These are phyloP conservation scores for Solanum rostratum DNA, from an alignment of 257 asterid genomes.

Conservation along the genomic window DNA sequence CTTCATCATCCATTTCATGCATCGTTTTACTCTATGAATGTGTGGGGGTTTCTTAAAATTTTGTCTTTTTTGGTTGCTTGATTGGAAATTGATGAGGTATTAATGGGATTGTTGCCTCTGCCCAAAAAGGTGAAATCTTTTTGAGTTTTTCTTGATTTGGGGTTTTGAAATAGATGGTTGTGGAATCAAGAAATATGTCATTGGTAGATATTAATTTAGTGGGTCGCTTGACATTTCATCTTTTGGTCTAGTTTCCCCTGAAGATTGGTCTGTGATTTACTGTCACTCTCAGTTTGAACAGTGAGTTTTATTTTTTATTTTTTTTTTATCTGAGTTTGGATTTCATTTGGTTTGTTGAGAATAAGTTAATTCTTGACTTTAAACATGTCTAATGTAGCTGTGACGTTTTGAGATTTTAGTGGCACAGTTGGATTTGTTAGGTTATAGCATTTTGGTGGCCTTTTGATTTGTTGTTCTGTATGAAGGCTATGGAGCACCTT, in stretches of 20 bases:
- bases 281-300: not conserved
- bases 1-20: not conserved
- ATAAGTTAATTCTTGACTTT: constrained; percentile 4
- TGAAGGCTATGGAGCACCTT: constrained; percentile 55
- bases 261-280: not conserved
- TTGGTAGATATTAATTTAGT: not conserved
- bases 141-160: not conserved
- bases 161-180: not conserved
- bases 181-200: not conserved
- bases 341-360: not conserved
- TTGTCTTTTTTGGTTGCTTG: not conserved
- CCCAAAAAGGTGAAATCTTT: not conserved
- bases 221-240: not conserved
- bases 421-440: constrained; percentile 13
- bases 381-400: not conserved
- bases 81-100: not conserved
- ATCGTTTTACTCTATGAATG: not conserved
- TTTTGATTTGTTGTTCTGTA: constrained; percentile 2
- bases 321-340: not conserved
- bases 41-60: not conserved
- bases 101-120: not conserved
- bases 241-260: not conserved
- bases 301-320: not conserved
- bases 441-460: constrained; percentile 5
- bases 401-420: not conserved